Evolutionary conservation across 2,329 filamentous ascomycete genomes (phyloP).

Genomic region (Remersonia thermophila): DNA sequence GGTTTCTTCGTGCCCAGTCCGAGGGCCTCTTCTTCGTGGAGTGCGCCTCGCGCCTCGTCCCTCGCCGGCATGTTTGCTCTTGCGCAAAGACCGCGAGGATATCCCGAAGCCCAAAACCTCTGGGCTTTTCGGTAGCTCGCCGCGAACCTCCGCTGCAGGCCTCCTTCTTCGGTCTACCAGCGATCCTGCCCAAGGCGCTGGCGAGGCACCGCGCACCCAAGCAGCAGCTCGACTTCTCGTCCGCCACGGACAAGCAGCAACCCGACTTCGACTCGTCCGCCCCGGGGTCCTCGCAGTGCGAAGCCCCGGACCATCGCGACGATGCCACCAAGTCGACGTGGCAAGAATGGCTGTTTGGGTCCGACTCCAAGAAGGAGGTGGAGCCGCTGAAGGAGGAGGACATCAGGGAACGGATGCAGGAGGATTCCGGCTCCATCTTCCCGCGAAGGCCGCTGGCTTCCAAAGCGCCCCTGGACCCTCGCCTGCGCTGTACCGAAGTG

Average conservation of each 20-base stretch:
- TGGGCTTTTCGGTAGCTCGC: conserved; percentile 1
- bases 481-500: conserved; percentile 86
- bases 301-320: conserved; percentile 16
- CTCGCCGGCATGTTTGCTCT: conserved; percentile 12
- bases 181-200: conserved; percentile 18
- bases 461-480: conserved; percentile 72
- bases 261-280: neutral
- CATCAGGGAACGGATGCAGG: conserved; percentile 35
- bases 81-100: neutral
- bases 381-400: conserved; percentile 14
- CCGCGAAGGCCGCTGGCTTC: conserved; percentile 57
- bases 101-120: conserved; percentile 8
- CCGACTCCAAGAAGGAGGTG: conserved; percentile 23
- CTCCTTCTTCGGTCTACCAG: conserved; percentile 14
- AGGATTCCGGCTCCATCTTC: conserved; percentile 42
- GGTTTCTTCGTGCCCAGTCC: conserved; percentile 61
- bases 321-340: conserved; percentile 24
- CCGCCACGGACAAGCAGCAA: conserved; percentile 3
- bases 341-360: conserved; percentile 38
- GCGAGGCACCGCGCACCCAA: conserved; percentile 16
- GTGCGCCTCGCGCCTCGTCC: conserved; percentile 6
- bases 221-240: too few relatives aligned
- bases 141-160: conserved; percentile 13
- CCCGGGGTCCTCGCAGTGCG: conserved; percentile 17
- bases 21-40: conserved; percentile 30